Evolutionary conservation across 345 rosid genomes (phyloP).

Genomic region (Cardamine chenopodiifolia): DNA sequence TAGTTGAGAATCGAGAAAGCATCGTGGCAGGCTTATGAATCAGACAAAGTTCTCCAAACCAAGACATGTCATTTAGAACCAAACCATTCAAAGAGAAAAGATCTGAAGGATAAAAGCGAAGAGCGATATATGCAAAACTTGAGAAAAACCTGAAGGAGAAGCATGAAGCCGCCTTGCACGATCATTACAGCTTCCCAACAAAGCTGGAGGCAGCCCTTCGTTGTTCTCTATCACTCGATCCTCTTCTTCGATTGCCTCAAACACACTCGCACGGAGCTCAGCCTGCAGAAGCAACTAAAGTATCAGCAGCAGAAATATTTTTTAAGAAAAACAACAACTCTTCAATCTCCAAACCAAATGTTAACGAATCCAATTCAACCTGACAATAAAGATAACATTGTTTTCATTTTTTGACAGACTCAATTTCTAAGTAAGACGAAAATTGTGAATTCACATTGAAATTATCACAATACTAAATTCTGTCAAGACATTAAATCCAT

Average conservation of each 20-base stretch:
- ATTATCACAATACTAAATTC: background rate
- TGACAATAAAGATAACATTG: background rate
- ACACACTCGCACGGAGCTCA: constrained; percentile 97
- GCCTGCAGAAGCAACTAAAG: constrained; percentile 53
- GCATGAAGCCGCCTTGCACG: constrained; percentile 94
- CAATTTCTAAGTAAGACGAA: background rate
- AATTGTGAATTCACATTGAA: background rate
- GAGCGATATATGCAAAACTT: background rate
- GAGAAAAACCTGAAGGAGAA: constrained; percentile 73
- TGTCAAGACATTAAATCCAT: background rate
- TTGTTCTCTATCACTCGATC: constrained; percentile 76
- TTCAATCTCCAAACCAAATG: background rate
- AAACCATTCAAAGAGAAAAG: background rate
- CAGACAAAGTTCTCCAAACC: background rate
- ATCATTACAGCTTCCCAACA: constrained; percentile 94
- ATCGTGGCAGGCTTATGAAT: background rate
- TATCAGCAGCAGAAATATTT: constrained; percentile 3
- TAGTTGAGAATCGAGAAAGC: background rate
- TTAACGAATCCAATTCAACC: background rate
- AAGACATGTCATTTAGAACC: constrained; percentile 2
- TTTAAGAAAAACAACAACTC: background rate
- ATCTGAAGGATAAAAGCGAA: background rate
- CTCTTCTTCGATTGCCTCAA: constrained; percentile 99
- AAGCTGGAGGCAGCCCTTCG: constrained; percentile 84
- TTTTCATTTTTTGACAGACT: background rate